Evolutionary conservation across 2,329 filamentous ascomycete species (phyloP), one percentile per base, ranked within the genome.

Genomic region (Diaporthe sp.): DNA sequence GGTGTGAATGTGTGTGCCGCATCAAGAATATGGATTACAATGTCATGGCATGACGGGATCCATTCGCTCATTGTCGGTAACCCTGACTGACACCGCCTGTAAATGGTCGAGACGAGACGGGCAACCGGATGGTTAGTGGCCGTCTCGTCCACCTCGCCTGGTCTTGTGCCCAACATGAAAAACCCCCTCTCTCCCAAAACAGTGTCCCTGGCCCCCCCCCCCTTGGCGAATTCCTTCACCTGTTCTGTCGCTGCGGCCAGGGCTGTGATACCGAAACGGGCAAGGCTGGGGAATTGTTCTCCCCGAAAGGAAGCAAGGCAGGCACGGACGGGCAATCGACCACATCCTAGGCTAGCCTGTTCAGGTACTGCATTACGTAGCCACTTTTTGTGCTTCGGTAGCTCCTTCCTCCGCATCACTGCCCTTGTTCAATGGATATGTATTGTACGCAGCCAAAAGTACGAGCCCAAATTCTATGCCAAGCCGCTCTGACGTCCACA

Each of bases 311-410:
- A 19, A 28, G 60, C 39, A 31, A 46, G 25, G 25, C 17, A 49
- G 42, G 25, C 28, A 49, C 61, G 61, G 42, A 44, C 12, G 9
- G 61, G 61, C 1, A 28, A 28, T 22, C 28, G 25, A 34, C 28
- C 28, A 28, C 3, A 5, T 9, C 0, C 0, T 2, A 12, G 28
- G 25, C 62, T 68, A 68, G 62, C 62, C 28, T 25, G 37, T 31
- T 51, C 31, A n/a, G 44, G 62, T 31, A 68, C 44, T 51, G 53
- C 1, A 68, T 68, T 68, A 68, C 62, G 62, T 68, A 68, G 62
- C 31, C 44, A 37, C 10, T 19, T 17, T 19, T 17, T 34, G 28
- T 31, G 34, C 9, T 8, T 13, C 19, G 19, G 12, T 25, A 51
- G 28, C 44, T 37, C 12, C 12, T 25, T 3, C 58, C 22, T 28